Conservation (phyloP, 805 yeast genomes). For the Starmerella kuoi region DNA sequence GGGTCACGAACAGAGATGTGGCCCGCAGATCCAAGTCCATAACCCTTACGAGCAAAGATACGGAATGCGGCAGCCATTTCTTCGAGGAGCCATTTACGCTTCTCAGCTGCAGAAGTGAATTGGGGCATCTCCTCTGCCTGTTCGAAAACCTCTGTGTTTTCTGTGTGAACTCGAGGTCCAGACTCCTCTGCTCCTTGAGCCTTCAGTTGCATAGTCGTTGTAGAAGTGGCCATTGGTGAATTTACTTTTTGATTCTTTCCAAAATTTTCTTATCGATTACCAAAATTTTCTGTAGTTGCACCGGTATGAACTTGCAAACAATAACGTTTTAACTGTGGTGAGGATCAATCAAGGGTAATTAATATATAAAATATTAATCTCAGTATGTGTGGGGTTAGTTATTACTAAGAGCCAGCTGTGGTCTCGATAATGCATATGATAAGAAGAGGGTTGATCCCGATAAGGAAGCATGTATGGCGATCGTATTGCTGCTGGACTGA, state of each 20-base stretch:
- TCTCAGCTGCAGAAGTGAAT: slow-evolving; percentile 16
- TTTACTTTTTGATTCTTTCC: background rate
- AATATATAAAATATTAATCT: no score
- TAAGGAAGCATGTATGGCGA: no score
- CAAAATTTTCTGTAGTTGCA: background rate
- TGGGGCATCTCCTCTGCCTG: slow-evolving; percentile 13
- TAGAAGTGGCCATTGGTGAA: slow-evolving; percentile 1
- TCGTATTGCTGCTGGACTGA: no score
- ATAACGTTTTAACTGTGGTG: background rate
- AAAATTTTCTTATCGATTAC: background rate
- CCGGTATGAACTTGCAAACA: background rate
- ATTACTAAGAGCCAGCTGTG: no score
- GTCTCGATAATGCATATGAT: no score
- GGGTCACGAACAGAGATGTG: slow-evolving; percentile 83
- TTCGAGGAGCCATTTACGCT: slow-evolving; percentile 28
- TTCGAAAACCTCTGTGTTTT: slow-evolving; percentile 10
- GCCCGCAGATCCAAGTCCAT: slow-evolving; percentile 69
- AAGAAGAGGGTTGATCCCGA: no score
- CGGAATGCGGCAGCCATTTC: slow-evolving; percentile 83
- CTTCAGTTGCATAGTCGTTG: slow-evolving; percentile 23
- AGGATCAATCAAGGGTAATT: no score
- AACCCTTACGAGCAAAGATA: slow-evolving; percentile 67
- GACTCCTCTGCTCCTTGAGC: background rate
- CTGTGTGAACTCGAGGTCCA: slow-evolving; percentile 5
- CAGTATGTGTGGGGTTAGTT: no score